Evolutionary conservation across 163 green algal species (phyloP), one percentile per base, ranked within the genome.

Genomic region (Chlamydomonas reinhardtii): DNA sequence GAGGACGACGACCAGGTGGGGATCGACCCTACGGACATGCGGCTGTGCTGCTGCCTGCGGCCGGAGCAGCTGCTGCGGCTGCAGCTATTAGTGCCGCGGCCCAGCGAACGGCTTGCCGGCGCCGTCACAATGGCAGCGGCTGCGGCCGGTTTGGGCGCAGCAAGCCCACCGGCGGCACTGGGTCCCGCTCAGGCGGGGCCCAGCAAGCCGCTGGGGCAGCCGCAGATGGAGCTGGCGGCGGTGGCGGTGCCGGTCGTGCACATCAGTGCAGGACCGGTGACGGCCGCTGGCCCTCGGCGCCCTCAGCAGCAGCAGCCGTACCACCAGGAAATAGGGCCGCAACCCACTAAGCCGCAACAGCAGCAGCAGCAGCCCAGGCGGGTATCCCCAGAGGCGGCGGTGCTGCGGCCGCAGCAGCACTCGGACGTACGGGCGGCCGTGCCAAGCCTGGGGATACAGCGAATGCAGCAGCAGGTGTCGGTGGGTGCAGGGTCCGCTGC

Each of bases 11-110:
- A 25, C 32, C 4, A 32, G 24, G 24, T 9, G 24, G 14, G 6
- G 4, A 34, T 20, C 19, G 12, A 20, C 31, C 17, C 69, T 31
- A 6, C 62, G 37, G 35, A 17, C 62, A 31, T 78, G 52, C 19
- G 15, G 20, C 69, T 85, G 68, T 77, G n/a, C 52, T 85, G 79
- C 66, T 85, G 79, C 70, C 79, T 85, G 68, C 52, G 79, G 4
- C 29, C 4, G 11, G 79, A 85, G 69, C 72, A 78, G 68, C 52
- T 85, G 79, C 54, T 73, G 15, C 68, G 79, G 52, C 68, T 85
- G 31, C 52, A 77, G 32, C 27, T 77, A 4, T 43, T 77, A 54
- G 54, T 62, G 19, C 79, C 79, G 15, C 52, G 69, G 72, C 72
- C 69, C 20, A 2, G 4, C 22, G 34, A 37, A 11, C 22, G 22